These are phyloP conservation scores for Acrocalymma vagum DNA, from an alignment of 2,329 filamentous ascomycete genomes.

Conservation along the genomic window DNA sequence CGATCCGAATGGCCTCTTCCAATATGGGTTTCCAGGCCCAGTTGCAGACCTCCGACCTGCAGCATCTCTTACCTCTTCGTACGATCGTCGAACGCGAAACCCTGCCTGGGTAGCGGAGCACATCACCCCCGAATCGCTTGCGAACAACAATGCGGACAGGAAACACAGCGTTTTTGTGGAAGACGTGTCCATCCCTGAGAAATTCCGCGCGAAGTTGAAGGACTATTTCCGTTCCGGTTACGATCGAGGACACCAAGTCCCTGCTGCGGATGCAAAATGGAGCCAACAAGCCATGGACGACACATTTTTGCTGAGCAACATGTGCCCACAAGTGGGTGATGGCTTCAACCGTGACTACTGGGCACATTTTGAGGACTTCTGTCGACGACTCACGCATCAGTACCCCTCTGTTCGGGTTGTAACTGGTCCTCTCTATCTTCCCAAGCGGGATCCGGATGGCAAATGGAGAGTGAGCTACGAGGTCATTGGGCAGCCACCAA, in stretches of 20 bases:
- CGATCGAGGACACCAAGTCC: constrained; percentile 96
- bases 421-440: constrained; percentile 92
- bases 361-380: constrained; percentile 98
- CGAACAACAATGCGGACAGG: constrained; percentile 78
- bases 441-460: constrained; percentile 83
- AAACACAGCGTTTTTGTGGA: constrained; percentile 85
- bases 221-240: constrained; percentile 97
- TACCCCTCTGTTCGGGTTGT: constrained; percentile 92
- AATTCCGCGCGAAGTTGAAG: constrained; percentile 88
- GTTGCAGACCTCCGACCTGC: constrained; percentile 82
- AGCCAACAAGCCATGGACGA: constrained; percentile 92
- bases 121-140: constrained; percentile 88
- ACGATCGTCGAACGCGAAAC: constrained; percentile 89
- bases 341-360: constrained; percentile 99
- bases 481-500: constrained; percentile 91
- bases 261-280: constrained; percentile 96
- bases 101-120: constrained; percentile 93
- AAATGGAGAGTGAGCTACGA: constrained; percentile 98
- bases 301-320: constrained; percentile 92
- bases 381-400: constrained; percentile 77
- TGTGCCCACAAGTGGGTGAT: constrained; percentile 98
- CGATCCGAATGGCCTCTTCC: constrained; percentile 61
- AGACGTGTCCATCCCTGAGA: constrained; percentile 78
- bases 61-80: constrained; percentile 82
- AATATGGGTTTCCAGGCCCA: constrained; percentile 85